These are phyloP conservation scores for Wickerhamiella shivajii DNA, from an alignment of 805 yeast genomes.

Conservation along the genomic window DNA sequence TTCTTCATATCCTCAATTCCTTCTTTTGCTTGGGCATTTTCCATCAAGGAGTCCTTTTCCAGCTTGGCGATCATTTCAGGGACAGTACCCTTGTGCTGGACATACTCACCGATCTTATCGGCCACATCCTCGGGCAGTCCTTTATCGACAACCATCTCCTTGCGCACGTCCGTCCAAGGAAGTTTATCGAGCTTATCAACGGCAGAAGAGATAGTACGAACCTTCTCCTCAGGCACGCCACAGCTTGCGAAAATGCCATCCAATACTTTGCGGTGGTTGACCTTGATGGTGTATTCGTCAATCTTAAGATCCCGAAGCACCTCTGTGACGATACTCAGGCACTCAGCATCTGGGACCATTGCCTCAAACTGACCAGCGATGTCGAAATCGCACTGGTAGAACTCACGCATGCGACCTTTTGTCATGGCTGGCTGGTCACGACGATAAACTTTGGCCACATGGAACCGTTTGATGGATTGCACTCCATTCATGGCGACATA, in stretches of 20 bases:
- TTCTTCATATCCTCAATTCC: constrained; percentile 73
- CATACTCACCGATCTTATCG: constrained; percentile 82
- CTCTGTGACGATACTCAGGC: constrained; percentile 65
- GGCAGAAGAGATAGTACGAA: constrained; percentile 83
- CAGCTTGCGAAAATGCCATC: constrained; percentile 93
- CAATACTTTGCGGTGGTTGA: constrained; percentile 88
- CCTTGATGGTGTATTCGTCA: constrained; percentile 74
- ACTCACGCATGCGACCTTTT: constrained; percentile 98
- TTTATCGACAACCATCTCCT: constrained; percentile 86
- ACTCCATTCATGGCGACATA: constrained; percentile 92
- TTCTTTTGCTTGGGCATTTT: constrained; percentile 57
- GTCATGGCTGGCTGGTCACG: constrained; percentile 99
- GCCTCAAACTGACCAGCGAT: constrained; percentile 84
- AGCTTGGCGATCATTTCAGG: constrained; percentile 36
- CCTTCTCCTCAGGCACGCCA: constrained; percentile 90
- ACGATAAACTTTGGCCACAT: constrained; percentile 95
- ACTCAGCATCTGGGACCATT: constrained; percentile 95
- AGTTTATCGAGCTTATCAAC: constrained; percentile 91
- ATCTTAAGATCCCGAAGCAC: constrained; percentile 78
- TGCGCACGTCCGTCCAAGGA: constrained; percentile 90
- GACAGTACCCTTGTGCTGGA: constrained; percentile 55
- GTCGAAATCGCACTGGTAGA: constrained; percentile 97
- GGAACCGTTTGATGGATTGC: constrained; percentile 81
- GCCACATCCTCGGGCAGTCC: constrained; percentile 85
- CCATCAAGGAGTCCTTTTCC: constrained; percentile 41